Evolutionary conservation across 257 asterid genomes (phyloP), one percentile per base, ranked within the genome.

Genomic region (Gardenia jasminoides): DNA sequence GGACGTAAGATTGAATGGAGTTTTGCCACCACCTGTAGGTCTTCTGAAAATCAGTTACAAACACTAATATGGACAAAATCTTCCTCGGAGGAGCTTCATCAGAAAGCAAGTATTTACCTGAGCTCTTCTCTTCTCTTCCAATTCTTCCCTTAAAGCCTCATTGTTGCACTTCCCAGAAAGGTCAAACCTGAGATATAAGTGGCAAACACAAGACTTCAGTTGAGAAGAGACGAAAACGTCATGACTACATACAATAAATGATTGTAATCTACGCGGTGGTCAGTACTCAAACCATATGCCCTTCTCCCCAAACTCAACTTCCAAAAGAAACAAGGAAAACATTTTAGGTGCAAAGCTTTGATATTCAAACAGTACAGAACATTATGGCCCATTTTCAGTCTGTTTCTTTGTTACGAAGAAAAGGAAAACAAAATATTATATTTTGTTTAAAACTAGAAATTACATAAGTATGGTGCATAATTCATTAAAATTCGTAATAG

Each of bases 1-100:
- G 99, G 98, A 50, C 98, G 97, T 82, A 93, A 80, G 82, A 96
- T 96, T 39, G 94, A 92, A 86, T 96, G 99, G 70, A 93, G 97
- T 81, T 96, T 93, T 83, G 94, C 92, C 83, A 96, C 96, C 83
- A 96, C 97, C 99, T 96, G 87, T 84, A 87, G 68, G 84, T 44
- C 72, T 76, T 30, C 76, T 31, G 72, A 48, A 67, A 68, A 31
- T 17, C 33, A 75, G 75, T 41, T 68, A 81, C 50, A 70, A 54
- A 10, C 67, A 82, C 68, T 47, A 58, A 75, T 75, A 66, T 78
- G 30, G 71, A 70, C 26, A 74, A 17, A 77, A 59, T 48, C 69
- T 22, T 48, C 74, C 15, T 26, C 69, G 68, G 74, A 70, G 73
- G 78, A 62, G 61, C 20, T 24, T 64, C 26, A 50, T 73, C 19